These are phyloP conservation scores for Scenedesmus sp. DNA, from an alignment of 163 green algal genomes.

Conservation along the genomic window DNA sequence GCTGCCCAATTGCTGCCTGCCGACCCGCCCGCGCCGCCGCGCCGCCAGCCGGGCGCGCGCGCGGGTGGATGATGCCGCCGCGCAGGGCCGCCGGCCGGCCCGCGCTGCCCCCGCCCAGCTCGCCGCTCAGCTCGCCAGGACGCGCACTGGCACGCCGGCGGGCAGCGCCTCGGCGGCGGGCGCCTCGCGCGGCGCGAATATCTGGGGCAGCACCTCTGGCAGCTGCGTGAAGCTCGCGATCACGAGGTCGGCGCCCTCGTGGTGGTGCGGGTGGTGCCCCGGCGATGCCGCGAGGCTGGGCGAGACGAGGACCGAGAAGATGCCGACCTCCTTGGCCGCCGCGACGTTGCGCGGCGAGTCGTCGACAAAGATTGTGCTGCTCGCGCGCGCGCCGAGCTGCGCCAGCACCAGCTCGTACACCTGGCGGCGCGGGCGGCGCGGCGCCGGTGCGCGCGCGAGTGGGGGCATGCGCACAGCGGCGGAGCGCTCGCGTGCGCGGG, in stretches of 20 bases:
- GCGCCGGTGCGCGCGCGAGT: no score
- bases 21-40: no score
- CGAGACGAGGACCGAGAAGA: constrained; percentile 67
- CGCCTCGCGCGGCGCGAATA: neutral
- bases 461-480: neutral
- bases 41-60: no score
- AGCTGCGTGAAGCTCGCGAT: constrained; percentile 27
- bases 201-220: constrained; percentile 20
- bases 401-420: constrained; percentile 64
- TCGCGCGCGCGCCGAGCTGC: constrained; percentile 38
- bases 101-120: no score
- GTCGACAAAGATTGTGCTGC: constrained; percentile 66
- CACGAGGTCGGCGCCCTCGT: constrained; percentile 20
- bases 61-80: no score
- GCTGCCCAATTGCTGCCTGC: no score
- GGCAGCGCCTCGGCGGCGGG: neutral
- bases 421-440: neutral
- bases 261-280: constrained; percentile 26
- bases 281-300: constrained; percentile 10
- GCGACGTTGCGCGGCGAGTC: constrained; percentile 74
- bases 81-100: no score
- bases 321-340: constrained; percentile 52
- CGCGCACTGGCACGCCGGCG: neutral
- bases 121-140: constrained; percentile 20
- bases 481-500: neutral